phyloP scores from a whole-genome alignment of 768 basidiomycete genomes.

The Phylloporus arenicola region DNA sequence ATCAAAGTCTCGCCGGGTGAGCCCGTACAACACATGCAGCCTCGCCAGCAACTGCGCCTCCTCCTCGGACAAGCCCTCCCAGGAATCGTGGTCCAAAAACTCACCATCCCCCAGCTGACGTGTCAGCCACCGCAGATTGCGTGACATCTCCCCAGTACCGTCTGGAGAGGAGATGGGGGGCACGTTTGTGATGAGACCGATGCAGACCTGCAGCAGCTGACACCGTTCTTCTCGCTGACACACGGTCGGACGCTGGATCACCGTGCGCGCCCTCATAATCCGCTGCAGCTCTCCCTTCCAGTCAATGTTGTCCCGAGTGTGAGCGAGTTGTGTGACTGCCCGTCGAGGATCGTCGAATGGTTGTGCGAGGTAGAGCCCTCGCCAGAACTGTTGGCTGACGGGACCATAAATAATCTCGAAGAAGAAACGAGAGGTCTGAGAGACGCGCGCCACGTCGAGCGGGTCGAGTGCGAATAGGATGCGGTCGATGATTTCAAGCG shows the following conservation, averaged over 20 bases:
- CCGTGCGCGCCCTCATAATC: constrained; percentile 47
- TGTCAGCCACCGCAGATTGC: constrained; percentile 49
- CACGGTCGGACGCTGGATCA: constrained; percentile 34
- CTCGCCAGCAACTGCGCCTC: constrained; percentile 40
- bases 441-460: constrained; percentile 47
- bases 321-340: constrained; percentile 37
- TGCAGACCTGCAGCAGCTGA: constrained; percentile 41
- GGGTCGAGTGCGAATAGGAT: constrained; percentile 58
- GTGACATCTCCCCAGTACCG: constrained; percentile 33
- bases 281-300: constrained; percentile 55
- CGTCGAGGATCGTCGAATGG: constrained; percentile 59
- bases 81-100: constrained; percentile 39
- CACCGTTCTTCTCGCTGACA: constrained; percentile 42
- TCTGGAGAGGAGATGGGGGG: constrained; percentile 32
- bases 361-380: constrained; percentile 55
- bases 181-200: constrained; percentile 43
- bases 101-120: constrained; percentile 37
- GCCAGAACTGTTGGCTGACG: constrained; percentile 47
- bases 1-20: constrained; percentile 43
- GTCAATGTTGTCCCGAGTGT: constrained; percentile 24
- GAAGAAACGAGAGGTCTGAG: constrained; percentile 47
- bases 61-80: constrained; percentile 31
- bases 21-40: constrained; percentile 54
- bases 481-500: constrained; percentile 55
- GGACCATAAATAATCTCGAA: constrained; percentile 45